Conservation (phyloP, 495 filamentous ascomycete genomes). For the Penicillium waksmanii region DNA sequence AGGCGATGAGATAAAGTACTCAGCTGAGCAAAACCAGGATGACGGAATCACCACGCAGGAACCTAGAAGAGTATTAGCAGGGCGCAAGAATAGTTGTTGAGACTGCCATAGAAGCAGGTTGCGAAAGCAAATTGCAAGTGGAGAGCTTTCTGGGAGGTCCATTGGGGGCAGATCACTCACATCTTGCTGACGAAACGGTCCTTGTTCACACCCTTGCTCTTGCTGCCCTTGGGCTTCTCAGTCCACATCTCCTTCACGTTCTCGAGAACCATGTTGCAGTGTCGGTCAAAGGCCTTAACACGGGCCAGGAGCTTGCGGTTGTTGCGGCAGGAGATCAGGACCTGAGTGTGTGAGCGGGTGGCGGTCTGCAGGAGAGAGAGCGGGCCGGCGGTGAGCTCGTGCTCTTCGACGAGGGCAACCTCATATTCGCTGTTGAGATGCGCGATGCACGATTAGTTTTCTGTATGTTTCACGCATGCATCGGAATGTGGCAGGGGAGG, state of each 20-base stretch:
- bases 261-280: constrained; percentile 98
- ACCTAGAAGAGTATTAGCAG: constrained; percentile 56
- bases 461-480: constrained; percentile 29
- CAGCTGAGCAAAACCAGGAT: constrained; percentile 90
- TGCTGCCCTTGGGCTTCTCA: constrained; percentile 87
- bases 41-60: constrained; percentile 90
- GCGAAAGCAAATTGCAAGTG: not conserved
- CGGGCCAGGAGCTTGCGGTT: constrained; percentile 82
- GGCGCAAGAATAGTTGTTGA: constrained; percentile 4
- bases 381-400: constrained; percentile 85
- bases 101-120: not conserved
- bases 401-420: constrained; percentile 82
- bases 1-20: constrained; percentile 21
- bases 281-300: constrained; percentile 88
- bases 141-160: not conserved
- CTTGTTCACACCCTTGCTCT: constrained; percentile 92
- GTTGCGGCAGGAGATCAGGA: constrained; percentile 88
- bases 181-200: constrained; percentile 95
- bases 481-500: constrained; percentile 23
- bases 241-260: constrained; percentile 99
- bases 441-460: constrained; percentile 30
- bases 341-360: constrained; percentile 83
- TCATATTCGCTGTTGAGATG: constrained; percentile 74
- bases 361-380: constrained; percentile 93
- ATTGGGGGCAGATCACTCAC: constrained; percentile 29